These are phyloP conservation scores for Cichorium intybus DNA, from an alignment of 140 eudicot species.

Conservation along the genomic window DNA sequence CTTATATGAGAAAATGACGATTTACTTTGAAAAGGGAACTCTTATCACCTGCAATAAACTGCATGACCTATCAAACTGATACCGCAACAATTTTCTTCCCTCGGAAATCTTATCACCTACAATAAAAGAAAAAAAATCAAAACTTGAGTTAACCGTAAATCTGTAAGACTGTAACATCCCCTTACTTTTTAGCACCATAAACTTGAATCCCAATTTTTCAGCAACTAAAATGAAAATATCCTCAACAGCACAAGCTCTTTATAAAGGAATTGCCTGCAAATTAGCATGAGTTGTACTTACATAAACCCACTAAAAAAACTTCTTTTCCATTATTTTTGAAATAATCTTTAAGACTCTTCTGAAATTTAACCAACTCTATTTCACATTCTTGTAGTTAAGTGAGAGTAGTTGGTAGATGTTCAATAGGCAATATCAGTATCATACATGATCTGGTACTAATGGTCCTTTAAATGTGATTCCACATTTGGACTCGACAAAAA, in stretches of 20 bases:
- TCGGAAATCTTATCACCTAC: slow-evolving; percentile 50
- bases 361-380: slow-evolving; percentile 55
- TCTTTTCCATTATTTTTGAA: slow-evolving; percentile 67
- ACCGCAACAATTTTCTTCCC: slow-evolving; percentile 47
- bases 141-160: background rate
- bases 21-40: no score
- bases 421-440: slow-evolving; percentile 86
- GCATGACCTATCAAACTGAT: slow-evolving; percentile 47
- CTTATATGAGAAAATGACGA: no score
- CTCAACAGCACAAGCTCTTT: slow-evolving; percentile 66
- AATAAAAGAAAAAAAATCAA: slow-evolving; percentile 23
- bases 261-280: slow-evolving; percentile 83
- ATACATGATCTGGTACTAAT: slow-evolving; percentile 72
- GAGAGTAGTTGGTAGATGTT: slow-evolving; percentile 77
- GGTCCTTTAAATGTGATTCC: slow-evolving; percentile 96
- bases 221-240: slow-evolving; percentile 86
- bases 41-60: no score
- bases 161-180: background rate
- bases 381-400: slow-evolving; percentile 70
- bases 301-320: slow-evolving; percentile 74
- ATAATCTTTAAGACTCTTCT: slow-evolving; percentile 65
- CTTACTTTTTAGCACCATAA: slow-evolving; percentile 56
- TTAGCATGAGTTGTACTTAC: slow-evolving; percentile 86
- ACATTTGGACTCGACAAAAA: slow-evolving; percentile 94
- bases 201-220: slow-evolving; percentile 83